These are phyloP conservation scores for Poterioochromonas sp. DNA, from an alignment of 352 stramenopile species.

Conservation along the genomic window DNA sequence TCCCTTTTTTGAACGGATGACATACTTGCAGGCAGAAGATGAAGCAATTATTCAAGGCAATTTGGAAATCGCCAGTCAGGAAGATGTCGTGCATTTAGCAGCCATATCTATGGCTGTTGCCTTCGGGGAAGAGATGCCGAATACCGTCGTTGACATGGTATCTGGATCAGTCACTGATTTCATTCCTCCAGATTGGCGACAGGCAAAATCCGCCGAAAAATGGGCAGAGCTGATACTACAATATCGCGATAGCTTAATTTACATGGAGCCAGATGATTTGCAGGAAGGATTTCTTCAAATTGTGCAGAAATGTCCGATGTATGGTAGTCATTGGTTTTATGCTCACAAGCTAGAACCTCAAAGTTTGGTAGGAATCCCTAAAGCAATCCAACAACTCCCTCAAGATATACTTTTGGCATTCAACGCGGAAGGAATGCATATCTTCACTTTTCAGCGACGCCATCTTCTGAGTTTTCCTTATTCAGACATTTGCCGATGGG, in stretches of 20 bases:
- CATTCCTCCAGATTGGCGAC: constrained; percentile 63
- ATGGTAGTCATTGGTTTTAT: constrained; percentile 73
- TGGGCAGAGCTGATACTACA: constrained; percentile 65
- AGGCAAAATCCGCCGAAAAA: constrained; percentile 57
- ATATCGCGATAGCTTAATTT: constrained; percentile 45
- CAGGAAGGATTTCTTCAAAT: constrained; percentile 72
- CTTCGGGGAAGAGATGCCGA: constrained; percentile 50
- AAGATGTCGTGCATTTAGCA: constrained; percentile 61
- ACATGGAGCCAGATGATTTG: constrained; percentile 48
- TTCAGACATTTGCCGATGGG: constrained; percentile 53
- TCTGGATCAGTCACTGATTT: constrained; percentile 69
- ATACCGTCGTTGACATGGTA: constrained; percentile 54
- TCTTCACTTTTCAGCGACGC: constrained; percentile 60
- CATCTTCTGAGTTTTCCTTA: constrained; percentile 54
- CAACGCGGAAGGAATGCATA: constrained; percentile 76
- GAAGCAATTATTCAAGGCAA: constrained; percentile 73
- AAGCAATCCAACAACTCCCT: constrained; percentile 55
- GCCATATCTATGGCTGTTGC: constrained; percentile 68
- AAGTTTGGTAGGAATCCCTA: constrained; percentile 31
- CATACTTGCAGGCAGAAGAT: constrained; percentile 67
- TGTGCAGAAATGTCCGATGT: constrained; percentile 63
- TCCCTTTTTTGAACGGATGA: constrained; percentile 46
- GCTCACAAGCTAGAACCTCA: constrained; percentile 41
- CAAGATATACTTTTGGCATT: constrained; percentile 72
- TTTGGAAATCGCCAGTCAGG: constrained; percentile 63